Percentiles rank a stretch among this genome's conserved stretches.
These are phyloP conservation scores for Fraxinus floribunda DNA, from an alignment of 305 asterid genomes.

Conservation along the genomic window DNA sequence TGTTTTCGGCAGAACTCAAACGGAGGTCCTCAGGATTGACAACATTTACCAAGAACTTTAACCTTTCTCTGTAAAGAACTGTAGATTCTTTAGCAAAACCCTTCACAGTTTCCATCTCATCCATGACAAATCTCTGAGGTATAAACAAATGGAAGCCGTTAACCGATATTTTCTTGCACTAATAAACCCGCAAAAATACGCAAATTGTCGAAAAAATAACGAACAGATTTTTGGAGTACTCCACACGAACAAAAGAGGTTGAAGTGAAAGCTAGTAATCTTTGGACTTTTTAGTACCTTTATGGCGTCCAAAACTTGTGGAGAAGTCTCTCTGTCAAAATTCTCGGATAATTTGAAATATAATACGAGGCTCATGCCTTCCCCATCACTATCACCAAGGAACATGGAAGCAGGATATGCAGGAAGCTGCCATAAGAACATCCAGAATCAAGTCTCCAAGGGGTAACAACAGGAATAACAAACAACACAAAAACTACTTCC, in stretches of 20 bases:
- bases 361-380: constrained; percentile 83
- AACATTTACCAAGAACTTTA: constrained; percentile 73
- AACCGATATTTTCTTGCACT: background rate
- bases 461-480: background rate
- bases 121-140: constrained; percentile 56
- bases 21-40: constrained; percentile 77
- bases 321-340: constrained; percentile 56
- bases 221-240: background rate
- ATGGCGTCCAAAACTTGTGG: constrained; percentile 51
- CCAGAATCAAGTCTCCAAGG: background rate
- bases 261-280: background rate
- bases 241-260: background rate
- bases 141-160: background rate
- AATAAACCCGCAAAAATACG: background rate
- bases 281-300: constrained; percentile 45
- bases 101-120: constrained; percentile 64
- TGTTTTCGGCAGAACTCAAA: constrained; percentile 75
- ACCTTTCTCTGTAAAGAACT: constrained; percentile 77
- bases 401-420: constrained; percentile 71
- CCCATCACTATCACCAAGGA: constrained; percentile 75
- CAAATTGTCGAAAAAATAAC: background rate
- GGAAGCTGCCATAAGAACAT: constrained; percentile 61
- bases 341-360: constrained; percentile 65
- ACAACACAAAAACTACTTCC: background rate
- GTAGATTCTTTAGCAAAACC: constrained; percentile 60